Evolutionary conservation across 257 asterid genomes (phyloP).

Genomic region (Fraxinus pennsylvanica): DNA sequence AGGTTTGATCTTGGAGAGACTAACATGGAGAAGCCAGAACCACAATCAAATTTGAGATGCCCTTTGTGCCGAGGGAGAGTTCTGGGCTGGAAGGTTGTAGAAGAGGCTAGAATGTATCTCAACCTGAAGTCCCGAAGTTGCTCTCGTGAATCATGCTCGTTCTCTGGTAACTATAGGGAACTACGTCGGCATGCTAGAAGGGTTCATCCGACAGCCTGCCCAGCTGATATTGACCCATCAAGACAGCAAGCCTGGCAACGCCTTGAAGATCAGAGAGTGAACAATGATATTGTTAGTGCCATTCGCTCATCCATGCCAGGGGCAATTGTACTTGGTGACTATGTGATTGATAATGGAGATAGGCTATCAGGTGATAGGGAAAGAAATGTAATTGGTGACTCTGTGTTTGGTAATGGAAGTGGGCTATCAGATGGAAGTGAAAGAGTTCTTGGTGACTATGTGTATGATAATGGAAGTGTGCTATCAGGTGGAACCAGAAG

Average conservation of each 20-base stretch:
- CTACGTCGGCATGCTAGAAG: slow-evolving; percentile 82
- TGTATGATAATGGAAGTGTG: slow-evolving; percentile 43
- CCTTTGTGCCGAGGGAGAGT: slow-evolving; percentile 87
- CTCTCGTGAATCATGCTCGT: slow-evolving; percentile 75
- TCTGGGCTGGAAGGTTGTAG: slow-evolving; percentile 75
- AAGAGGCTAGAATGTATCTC: slow-evolving; percentile 75
- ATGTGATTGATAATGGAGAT: slow-evolving; percentile 47
- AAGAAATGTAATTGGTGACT: slow-evolving; percentile 40
- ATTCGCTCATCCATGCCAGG: slow-evolving; percentile 85
- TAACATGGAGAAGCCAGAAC: slow-evolving; percentile 38
- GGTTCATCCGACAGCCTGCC: slow-evolving; percentile 78
- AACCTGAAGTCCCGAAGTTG: slow-evolving; percentile 72
- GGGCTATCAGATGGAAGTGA: slow-evolving; percentile 40
- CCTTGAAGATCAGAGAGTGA: slow-evolving; percentile 75
- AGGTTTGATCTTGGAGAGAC: slow-evolving; percentile 36
- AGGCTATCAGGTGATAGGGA: slow-evolving; percentile 41
- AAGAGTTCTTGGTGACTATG: slow-evolving; percentile 46
- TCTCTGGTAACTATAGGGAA: slow-evolving; percentile 67
- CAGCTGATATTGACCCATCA: slow-evolving; percentile 79
- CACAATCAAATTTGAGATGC: slow-evolving; percentile 55
- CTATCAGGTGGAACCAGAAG: slow-evolving; percentile 33
- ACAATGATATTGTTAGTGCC: slow-evolving; percentile 78
- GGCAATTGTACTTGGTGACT: slow-evolving; percentile 72
- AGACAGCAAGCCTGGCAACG: slow-evolving; percentile 79
- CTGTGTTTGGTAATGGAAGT: slow-evolving; percentile 43